These are phyloP conservation scores for Kernera saxatilis DNA, from an alignment of 345 rosid species.

Conservation along the genomic window DNA sequence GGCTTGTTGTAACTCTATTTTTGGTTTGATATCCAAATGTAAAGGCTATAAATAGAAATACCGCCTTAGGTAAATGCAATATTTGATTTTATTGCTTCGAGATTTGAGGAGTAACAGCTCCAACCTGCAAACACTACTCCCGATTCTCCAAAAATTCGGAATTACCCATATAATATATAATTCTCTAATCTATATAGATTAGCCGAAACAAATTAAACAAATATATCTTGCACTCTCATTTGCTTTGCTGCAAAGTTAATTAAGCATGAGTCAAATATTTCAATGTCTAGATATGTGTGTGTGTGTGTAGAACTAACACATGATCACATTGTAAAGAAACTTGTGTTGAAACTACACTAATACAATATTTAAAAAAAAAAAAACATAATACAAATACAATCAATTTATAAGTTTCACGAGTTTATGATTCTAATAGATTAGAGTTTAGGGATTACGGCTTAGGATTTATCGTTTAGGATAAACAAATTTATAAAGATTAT, in stretches of 20 bases:
- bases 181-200: background rate
- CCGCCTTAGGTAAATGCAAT: background rate
- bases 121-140: constrained; percentile 18
- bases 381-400: background rate
- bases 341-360: background rate
- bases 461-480: no score
- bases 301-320: background rate
- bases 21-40: background rate
- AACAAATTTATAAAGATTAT: no score
- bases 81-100: constrained; percentile 3
- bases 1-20: background rate
- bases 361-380: no score
- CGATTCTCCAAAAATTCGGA: background rate
- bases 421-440: no score
- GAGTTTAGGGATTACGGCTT: no score
- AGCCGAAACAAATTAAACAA: background rate
- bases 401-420: no score
- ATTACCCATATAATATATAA: background rate
- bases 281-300: background rate
- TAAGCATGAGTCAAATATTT: background rate
- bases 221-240: background rate
- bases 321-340: background rate
- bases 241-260: background rate
- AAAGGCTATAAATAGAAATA: constrained; percentile 23
- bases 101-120: constrained; percentile 19